A percentile compares a stretch with the other conserved stretches of the same genome.
Evolutionary conservation across 208 protist species (phyloP).

Genomic region (Trypanosoma vivax): DNA sequence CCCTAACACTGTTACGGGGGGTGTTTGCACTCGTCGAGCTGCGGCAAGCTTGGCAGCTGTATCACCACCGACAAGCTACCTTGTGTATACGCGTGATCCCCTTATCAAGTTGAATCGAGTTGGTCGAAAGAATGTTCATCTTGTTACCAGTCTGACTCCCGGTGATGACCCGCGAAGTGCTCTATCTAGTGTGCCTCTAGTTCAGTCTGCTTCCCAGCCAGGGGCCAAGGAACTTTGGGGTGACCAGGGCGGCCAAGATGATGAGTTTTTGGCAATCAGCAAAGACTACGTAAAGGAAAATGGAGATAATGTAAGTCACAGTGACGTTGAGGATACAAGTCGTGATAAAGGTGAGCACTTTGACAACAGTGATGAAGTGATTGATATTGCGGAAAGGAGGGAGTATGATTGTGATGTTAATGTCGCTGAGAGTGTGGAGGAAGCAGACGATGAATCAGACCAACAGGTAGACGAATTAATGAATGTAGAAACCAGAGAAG

Average conservation of each 20-base stretch:
- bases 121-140: constrained; percentile 12
- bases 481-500: not conserved
- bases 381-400: not conserved
- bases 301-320: too few relatives aligned
- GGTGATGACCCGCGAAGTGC: constrained; percentile 6
- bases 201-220: too few relatives aligned
- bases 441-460: not conserved
- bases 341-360: not conserved
- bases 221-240: too few relatives aligned
- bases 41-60: constrained; percentile 10
- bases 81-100: constrained; percentile 15
- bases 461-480: not conserved
- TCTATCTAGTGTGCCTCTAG: constrained; percentile 2
- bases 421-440: not conserved
- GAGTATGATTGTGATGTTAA: not conserved
- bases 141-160: constrained; percentile 9
- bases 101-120: constrained; percentile 3
- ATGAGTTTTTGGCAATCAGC: too few relatives aligned
- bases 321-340: not conserved
- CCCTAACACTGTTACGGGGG: constrained; percentile 7
- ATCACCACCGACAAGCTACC: constrained; percentile 11
- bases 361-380: not conserved
- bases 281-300: too few relatives aligned
- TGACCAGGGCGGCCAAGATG: too few relatives aligned
- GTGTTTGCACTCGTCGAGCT: constrained; percentile 11